Percentiles rank a stretch among this genome's conserved stretches.
phyloP scores from a whole-genome alignment of 139 green algal genomes.

The Eudorina sp. region DNA sequence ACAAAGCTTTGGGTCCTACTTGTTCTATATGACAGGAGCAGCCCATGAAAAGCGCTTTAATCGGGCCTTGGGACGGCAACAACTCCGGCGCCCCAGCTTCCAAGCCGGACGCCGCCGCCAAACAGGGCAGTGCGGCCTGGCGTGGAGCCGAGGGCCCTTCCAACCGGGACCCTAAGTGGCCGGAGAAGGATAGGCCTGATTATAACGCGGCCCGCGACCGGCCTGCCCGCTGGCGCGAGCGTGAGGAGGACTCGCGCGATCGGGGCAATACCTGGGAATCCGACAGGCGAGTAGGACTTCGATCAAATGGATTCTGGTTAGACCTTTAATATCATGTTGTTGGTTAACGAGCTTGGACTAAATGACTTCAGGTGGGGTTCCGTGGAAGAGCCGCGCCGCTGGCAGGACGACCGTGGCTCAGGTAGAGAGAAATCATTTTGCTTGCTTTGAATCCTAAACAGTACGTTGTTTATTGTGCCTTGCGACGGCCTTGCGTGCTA shows the following conservation, averaged over 20 bases:
- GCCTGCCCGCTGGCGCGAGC: constrained; percentile 29
- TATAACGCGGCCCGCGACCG: constrained; percentile 42
- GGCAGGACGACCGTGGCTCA: constrained; percentile 33
- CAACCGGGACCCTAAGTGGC: constrained; percentile 36
- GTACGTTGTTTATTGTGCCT: too few species aligned
- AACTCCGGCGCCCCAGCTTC: neutral
- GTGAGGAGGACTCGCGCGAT: constrained; percentile 45
- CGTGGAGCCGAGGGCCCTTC: constrained; percentile 12
- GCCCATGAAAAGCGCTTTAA: constrained; percentile 48
- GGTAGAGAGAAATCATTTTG: too few species aligned
- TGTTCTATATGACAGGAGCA: constrained; percentile 25
- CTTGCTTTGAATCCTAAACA: too few species aligned
- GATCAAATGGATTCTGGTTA: neutral
- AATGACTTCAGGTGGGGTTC: constrained; percentile 42
- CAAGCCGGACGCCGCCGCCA: constrained; percentile 46
- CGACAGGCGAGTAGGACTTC: constrained; percentile 10
- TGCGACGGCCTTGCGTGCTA: too few species aligned
- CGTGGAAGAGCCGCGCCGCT: constrained; percentile 45
- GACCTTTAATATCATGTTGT: too few species aligned
- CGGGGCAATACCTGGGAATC: constrained; percentile 4
- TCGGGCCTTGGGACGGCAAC: constrained; percentile 44
- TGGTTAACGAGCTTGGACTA: too few species aligned
- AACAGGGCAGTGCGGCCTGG: constrained; percentile 13
- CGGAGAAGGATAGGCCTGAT: constrained; percentile 43
- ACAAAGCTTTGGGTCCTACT: neutral